phyloP scores from a whole-genome alignment of 1,139 yeast genomes.

The Kodamaea anthophila region DNA sequence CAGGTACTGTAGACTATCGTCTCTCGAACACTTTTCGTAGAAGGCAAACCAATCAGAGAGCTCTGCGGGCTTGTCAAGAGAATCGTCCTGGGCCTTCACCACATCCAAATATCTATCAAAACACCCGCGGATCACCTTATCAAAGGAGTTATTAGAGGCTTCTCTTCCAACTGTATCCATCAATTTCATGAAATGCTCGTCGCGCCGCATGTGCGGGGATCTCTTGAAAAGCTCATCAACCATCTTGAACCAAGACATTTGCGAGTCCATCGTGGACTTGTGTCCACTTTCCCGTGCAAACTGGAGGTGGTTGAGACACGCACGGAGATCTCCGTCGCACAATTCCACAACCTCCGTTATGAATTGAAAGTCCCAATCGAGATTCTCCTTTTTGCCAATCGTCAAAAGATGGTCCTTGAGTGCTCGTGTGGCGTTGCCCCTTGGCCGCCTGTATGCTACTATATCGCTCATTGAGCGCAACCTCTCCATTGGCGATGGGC shows the following conservation, averaged over 20 bases:
- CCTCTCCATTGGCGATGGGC: constrained; percentile 52
- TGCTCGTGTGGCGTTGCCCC: constrained; percentile 33
- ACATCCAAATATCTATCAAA: constrained; percentile 55
- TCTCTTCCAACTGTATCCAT: constrained; percentile 32
- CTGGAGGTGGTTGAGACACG: constrained; percentile 79
- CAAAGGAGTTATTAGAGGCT: constrained; percentile 44
- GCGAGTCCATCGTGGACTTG: constrained; percentile 36
- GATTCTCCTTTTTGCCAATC: constrained; percentile 27
- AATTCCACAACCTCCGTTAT: constrained; percentile 54
- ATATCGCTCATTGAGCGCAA: constrained; percentile 70
- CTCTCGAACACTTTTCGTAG: constrained; percentile 46
- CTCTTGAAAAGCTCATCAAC: constrained; percentile 51
- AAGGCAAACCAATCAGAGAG: constrained; percentile 77
- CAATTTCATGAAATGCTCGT: constrained; percentile 41
- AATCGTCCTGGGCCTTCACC: constrained; percentile 57
- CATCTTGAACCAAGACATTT: constrained; percentile 54
- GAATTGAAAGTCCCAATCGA: constrained; percentile 29
- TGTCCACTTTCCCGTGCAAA: constrained; percentile 42
- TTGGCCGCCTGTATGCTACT: constrained; percentile 58
- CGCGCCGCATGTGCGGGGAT: constrained; percentile 40
- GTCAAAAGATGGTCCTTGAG: constrained; percentile 36
- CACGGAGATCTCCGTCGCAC: constrained; percentile 81
- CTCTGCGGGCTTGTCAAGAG: constrained; percentile 52
- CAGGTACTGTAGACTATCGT: constrained; percentile 34
- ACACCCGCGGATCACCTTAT: constrained; percentile 66